Conservation (phyloP, 2,329 filamentous ascomycete genomes). For the Fusarium miscanthi region DNA sequence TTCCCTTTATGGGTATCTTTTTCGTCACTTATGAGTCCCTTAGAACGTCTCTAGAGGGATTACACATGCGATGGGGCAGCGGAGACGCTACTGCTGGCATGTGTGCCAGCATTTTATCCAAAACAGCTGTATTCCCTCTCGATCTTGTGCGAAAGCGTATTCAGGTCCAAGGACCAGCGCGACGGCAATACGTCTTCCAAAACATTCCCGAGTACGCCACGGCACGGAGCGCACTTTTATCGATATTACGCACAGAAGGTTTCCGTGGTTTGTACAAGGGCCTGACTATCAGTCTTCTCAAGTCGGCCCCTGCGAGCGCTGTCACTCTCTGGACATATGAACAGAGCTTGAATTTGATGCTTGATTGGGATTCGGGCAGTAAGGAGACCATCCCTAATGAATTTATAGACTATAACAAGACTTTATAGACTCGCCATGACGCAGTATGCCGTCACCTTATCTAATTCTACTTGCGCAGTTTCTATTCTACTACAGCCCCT, state of each 20-base stretch:
- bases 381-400: conserved; percentile 42
- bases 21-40: conserved; percentile 89
- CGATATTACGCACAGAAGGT: conserved; percentile 80
- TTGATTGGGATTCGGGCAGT: conserved; percentile 50
- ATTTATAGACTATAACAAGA: conserved; percentile 36
- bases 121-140: conserved; percentile 91
- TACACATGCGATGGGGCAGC: conserved; percentile 75
- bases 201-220: conserved; percentile 88
- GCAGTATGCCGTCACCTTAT: conserved; percentile 1
- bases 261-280: conserved; percentile 86
- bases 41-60: conserved; percentile 65
- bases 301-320: conserved; percentile 92
- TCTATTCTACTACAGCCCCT: conserved; percentile 13
- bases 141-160: conserved; percentile 93
- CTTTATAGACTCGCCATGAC: conserved; percentile 36
- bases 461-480: conserved; percentile 17
- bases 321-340: conserved; percentile 98
- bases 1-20: conserved; percentile 97
- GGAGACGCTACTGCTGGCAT: conserved; percentile 88
- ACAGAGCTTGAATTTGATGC: conserved; percentile 72
- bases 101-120: conserved; percentile 81
- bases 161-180: conserved; percentile 93
- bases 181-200: conserved; percentile 80
- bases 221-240: conserved; percentile 71
- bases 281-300: conserved; percentile 87